Evolutionary conservation across 306 rosid genomes (phyloP).

Genomic region (Crataegus laevigata): DNA sequence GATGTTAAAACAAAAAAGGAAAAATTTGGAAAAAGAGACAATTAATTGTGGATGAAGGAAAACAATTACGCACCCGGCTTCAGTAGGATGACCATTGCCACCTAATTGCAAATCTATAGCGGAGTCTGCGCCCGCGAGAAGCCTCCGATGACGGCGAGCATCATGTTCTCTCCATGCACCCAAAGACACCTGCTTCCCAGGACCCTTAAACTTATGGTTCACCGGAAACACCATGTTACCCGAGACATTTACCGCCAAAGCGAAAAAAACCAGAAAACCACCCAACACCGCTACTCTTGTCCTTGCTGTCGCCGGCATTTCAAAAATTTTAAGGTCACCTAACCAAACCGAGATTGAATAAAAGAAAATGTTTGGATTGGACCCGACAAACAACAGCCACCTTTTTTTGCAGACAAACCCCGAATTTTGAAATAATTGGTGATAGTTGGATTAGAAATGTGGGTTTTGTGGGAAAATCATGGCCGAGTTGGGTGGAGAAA

Average conservation of each 20-base stretch:
- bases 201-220: constrained; percentile 57
- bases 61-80: constrained; percentile 46
- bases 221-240: constrained; percentile 56
- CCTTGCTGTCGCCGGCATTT: constrained; percentile 25
- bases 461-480: constrained; percentile 2
- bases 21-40: too few relatives aligned
- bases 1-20: too few relatives aligned
- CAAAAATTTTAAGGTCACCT: background rate
- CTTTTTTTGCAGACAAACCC: constrained; percentile 3
- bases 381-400: background rate
- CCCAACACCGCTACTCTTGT: constrained; percentile 11
- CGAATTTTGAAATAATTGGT: background rate
- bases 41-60: background rate
- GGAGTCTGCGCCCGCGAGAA: constrained; percentile 34
- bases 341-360: background rate
- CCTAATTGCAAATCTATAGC: constrained; percentile 59
- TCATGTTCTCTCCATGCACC: constrained; percentile 62
- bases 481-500: constrained; percentile 23
- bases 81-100: constrained; percentile 67
- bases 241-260: constrained; percentile 15
- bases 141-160: constrained; percentile 53
- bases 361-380: background rate
- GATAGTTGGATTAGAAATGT: background rate
- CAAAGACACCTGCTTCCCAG: constrained; percentile 18
- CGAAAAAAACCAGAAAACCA: constrained; percentile 10